Evolutionary conservation across 1,139 yeast species (phyloP), one percentile per base, ranked within the genome.

Genomic region (Yamadazyma trypodendri): DNA sequence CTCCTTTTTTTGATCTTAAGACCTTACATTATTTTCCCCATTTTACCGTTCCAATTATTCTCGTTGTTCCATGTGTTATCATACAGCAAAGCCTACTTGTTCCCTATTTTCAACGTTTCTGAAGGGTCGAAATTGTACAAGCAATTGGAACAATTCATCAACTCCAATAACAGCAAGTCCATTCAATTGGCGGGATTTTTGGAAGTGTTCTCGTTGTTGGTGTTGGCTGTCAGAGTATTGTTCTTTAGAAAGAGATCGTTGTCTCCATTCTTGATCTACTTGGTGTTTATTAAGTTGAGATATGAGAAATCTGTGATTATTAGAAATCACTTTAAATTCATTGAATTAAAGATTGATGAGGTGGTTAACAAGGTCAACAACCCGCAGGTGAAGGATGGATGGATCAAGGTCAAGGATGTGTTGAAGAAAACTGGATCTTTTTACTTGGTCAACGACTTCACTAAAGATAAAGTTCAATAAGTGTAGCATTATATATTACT

Each of bases 221-320:
- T 75, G 58, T 66, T 82, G 45, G 39, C 77, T 10, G 35, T 79
- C 38, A 69, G 79, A 49, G 76, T 85, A 22, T 35, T 88, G 32
- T 57, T 81, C n/a, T 81, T 81, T 66, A 72, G 81, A 57, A 70
- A 65, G 51, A 78, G 81, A 52, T 81, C 90, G 28, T 72, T 86
- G 70, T 52, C 80, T 40, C 76, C 81, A 13, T 70, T 85, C 32
- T 47, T 74, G 18, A 61, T 77, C 30, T 88, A 84, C 61, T 56
- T 77, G 22, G 44, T 79, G 15, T 90, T 90, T 63, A 72, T 88
- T 60, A 86, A 86, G 63, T 64, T 84, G 44, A 78, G 96, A 61
- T 86, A 72, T 57, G 95, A 87, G 57, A 81, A 79, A 51, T 84
- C 94, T 7, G 70, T 79, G 31, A 81, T 81, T 65, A 84, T 89